Base-by-base conservation (phyloP, 164 flowering plant species). In the Cinnamomum chago region DNA sequence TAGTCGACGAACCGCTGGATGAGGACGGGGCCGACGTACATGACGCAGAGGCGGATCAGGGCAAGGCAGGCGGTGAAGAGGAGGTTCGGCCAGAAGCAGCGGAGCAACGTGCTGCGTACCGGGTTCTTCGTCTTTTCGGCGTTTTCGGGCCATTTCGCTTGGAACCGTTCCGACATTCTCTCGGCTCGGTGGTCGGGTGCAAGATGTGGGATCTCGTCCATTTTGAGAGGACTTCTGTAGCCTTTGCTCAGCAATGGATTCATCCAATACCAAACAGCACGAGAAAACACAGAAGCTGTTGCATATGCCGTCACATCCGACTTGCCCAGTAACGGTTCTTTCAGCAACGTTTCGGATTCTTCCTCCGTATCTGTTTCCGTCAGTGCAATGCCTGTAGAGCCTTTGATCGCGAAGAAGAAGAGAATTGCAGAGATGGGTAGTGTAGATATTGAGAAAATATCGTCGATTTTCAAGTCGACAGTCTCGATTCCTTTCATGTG, bases 81-180 rank as follows among this genome's bases (percentile, higher is more conserved):
- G 67, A 88, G 51, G 18, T 92, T 87, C 74, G 77, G 87, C 99
- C 99, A 95, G 79, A 95, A 93, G 81, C 98, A 93, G 35, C 92
- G 83, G 24, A 92, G 10, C 73, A 95, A 74, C 7, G 98, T 88
- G n/a, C 79, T 83, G 67, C 85, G 73, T 40, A 93, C 95, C 0
- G 98, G 99, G 76, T 91, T 90, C 17, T 81, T 84, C 1, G 87
- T 84, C 22, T 83, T 85, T 33, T 89, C 93, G 4, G 78, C 51
- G 12, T 86, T 86, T 62, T 88, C 87, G 18, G 98, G 99, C 90
- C 94, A 96, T 1, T 90, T 88, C n/a, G 72, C 71, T 72, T 86
- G 85, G 64, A 96, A 96, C 18, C 87, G 82, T 68, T 70, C 68
- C 0, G 89, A 89, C 92, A 90, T 88, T 73, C 25, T 79, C 52